Evolutionary conservation across 2,329 filamentous ascomycete genomes (phyloP).

Genomic region (Aspergillus calidoustus): DNA sequence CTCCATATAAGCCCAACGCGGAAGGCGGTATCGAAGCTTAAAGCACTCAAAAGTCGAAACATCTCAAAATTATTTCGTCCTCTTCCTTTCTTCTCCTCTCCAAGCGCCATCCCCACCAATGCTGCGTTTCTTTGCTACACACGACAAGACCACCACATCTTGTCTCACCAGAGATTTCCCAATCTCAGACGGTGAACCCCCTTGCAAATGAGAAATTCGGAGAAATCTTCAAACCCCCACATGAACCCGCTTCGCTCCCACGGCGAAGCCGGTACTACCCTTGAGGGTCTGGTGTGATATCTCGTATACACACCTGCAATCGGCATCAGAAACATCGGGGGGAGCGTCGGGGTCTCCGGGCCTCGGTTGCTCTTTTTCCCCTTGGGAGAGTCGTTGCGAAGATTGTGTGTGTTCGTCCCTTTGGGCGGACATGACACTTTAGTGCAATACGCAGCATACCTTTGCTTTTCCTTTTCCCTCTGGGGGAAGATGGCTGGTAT

Average conservation of each 20-base stretch:
- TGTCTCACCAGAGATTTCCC: slow-evolving; percentile 29
- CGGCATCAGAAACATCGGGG: slow-evolving; percentile 92
- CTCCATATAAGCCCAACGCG: background rate
- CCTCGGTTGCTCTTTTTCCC: slow-evolving; percentile 56
- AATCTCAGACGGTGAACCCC: slow-evolving; percentile 21
- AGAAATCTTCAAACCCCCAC: slow-evolving; percentile 77
- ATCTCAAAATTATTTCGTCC: slow-evolving; percentile 21
- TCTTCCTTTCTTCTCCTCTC: slow-evolving; percentile 44
- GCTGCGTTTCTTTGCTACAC: slow-evolving; percentile 96
- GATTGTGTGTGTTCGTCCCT: slow-evolving; percentile 69
- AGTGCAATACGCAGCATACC: slow-evolving; percentile 95
- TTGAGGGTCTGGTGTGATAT: slow-evolving; percentile 83
- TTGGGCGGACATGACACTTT: slow-evolving; percentile 64
- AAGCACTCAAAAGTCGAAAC: slow-evolving; percentile 13
- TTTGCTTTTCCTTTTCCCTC: slow-evolving; percentile 40
- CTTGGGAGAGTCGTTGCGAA: slow-evolving; percentile 94
- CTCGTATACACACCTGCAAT: slow-evolving; percentile 70
- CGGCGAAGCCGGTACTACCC: slow-evolving; percentile 63
- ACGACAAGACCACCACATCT: slow-evolving; percentile 57
- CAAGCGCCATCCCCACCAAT: slow-evolving; percentile 85
- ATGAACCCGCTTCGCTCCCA: slow-evolving; percentile 44
- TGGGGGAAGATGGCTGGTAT: slow-evolving; percentile 52
- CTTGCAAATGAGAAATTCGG: slow-evolving; percentile 97
- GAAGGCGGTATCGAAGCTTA: slow-evolving; percentile 24
- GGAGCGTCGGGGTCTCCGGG: no score